Conservation (phyloP, 441 rosid species). For the Gossypium trilobum region DNA sequence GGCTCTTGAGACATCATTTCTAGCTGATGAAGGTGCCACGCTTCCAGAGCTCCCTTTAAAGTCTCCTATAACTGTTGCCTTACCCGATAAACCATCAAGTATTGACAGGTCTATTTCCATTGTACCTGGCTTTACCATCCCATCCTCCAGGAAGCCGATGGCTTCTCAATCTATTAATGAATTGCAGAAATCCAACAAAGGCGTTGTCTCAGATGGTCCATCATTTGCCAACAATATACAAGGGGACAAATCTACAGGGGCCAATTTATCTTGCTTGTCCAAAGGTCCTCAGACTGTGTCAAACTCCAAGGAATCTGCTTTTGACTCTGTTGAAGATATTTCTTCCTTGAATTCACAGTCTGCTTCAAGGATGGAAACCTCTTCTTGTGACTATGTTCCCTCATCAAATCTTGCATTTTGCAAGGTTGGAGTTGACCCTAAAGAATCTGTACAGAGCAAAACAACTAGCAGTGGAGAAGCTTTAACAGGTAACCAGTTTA, state of each 20-base stretch:
- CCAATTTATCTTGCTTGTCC: constrained; percentile 28
- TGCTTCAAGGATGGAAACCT: constrained; percentile 19
- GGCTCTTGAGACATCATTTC: constrained; percentile 69
- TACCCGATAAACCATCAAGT: constrained; percentile 53
- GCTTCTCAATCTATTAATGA: constrained; percentile 30
- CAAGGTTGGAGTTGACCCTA: constrained; percentile 28
- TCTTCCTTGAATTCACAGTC: constrained; percentile 20
- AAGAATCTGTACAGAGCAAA: constrained; percentile 27
- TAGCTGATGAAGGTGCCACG: constrained; percentile 77
- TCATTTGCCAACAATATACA: constrained; percentile 27
- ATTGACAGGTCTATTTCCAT: constrained; percentile 63
- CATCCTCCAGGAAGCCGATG: constrained; percentile 33
- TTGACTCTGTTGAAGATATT: constrained; percentile 18
- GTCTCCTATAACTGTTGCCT: constrained; percentile 61
- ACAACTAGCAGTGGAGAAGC: constrained; percentile 23
- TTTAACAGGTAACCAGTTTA: constrained; percentile 24
- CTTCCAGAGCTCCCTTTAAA: constrained; percentile 60
- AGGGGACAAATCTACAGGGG: constrained; percentile 28
- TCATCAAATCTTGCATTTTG: constrained; percentile 22
- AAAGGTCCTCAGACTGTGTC: constrained; percentile 25
- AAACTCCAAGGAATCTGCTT: constrained; percentile 11
- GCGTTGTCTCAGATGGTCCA: constrained; percentile 22
- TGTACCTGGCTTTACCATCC: constrained; percentile 52
- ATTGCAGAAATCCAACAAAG: constrained; percentile 27
- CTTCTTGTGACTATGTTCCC: constrained; percentile 20